A percentile compares a stretch with the other conserved stretches of the same genome.
These are phyloP conservation scores for Rutstroemia sp. DNA, from an alignment of 2,329 filamentous ascomycete species.

Conservation along the genomic window DNA sequence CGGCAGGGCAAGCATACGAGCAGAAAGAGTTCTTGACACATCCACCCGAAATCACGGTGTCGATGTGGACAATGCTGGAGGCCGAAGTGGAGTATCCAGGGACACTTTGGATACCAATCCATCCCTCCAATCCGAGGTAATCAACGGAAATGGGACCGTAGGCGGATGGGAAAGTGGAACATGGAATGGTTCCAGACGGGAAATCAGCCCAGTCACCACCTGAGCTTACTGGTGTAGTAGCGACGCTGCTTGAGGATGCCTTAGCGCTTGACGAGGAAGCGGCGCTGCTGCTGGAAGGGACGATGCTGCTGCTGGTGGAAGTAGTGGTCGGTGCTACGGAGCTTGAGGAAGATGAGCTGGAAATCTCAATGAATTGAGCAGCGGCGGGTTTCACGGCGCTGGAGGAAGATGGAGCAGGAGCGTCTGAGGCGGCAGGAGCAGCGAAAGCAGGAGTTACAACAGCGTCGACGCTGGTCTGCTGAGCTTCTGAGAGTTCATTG, in stretches of 20 bases:
- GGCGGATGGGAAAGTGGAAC: constrained; percentile 64
- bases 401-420: constrained; percentile 14
- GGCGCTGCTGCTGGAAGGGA: too few relatives aligned
- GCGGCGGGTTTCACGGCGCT: neutral
- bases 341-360: constrained; percentile 27
- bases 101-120: constrained; percentile 67
- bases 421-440: constrained; percentile 18
- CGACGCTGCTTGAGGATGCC: constrained; percentile 18
- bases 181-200: constrained; percentile 65
- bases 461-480: constrained; percentile 25
- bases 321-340: constrained; percentile 28
- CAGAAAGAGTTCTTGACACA: constrained; percentile 66
- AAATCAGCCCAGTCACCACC: constrained; percentile 60
- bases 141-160: constrained; percentile 70
- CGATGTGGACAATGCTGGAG: constrained; percentile 55
- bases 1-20: constrained; percentile 87
- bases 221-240: constrained; percentile 16
- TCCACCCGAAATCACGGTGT: constrained; percentile 51
- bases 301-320: constrained; percentile 10
- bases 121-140: constrained; percentile 67
- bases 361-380: neutral
- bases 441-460: neutral
- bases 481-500: constrained; percentile 40
- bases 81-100: constrained; percentile 42
- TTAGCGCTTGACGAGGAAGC: neutral